These are phyloP conservation scores for Elsinoe arachidis DNA, from an alignment of 2,329 filamentous ascomycete species.

Conservation along the genomic window DNA sequence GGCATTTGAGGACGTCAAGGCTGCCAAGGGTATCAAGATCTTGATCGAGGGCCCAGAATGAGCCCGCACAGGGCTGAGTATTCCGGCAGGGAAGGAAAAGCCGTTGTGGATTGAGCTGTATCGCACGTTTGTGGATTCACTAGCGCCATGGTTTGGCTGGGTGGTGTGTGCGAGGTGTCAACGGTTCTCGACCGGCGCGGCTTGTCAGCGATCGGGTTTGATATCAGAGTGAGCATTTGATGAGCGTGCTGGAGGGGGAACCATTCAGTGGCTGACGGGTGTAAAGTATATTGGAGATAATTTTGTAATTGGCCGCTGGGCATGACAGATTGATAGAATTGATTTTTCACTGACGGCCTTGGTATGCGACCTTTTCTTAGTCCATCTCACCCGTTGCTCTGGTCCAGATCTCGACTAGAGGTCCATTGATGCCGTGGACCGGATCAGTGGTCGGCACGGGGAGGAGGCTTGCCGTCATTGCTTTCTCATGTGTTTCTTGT, in stretches of 20 bases:
- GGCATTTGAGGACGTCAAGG: conserved; percentile 77
- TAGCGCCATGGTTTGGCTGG: conserved; percentile 11
- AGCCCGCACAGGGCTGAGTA: not conserved
- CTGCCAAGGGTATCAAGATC: conserved; percentile 63
- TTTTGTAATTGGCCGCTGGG: conserved; percentile 1
- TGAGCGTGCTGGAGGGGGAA: not conserved
- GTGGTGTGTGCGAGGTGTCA: conserved; percentile 10
- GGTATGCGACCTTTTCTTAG: not conserved
- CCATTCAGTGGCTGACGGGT: not conserved
- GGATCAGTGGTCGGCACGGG: not conserved
- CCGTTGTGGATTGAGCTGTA: not conserved
- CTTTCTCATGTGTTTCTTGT: not conserved
- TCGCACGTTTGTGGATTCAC: conserved; percentile 11
- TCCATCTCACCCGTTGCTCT: not conserved
- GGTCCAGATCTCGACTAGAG: conserved; percentile 7
- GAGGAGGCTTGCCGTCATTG: not conserved
- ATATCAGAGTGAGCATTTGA: conserved; percentile 1
- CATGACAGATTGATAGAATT: not conserved
- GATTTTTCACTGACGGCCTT: no score
- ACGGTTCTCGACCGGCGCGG: not conserved
- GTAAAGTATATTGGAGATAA: conserved; percentile 2
- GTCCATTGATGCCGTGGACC: conserved; percentile 5
- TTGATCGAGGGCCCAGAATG: conserved; percentile 37
- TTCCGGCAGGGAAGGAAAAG: not conserved
- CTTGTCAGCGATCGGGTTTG: not conserved